Percentiles rank a stretch among this genome's conserved stretches.
phyloP scores from a whole-genome alignment of 106 monocot genomes.

The Dendrobium nobile region DNA sequence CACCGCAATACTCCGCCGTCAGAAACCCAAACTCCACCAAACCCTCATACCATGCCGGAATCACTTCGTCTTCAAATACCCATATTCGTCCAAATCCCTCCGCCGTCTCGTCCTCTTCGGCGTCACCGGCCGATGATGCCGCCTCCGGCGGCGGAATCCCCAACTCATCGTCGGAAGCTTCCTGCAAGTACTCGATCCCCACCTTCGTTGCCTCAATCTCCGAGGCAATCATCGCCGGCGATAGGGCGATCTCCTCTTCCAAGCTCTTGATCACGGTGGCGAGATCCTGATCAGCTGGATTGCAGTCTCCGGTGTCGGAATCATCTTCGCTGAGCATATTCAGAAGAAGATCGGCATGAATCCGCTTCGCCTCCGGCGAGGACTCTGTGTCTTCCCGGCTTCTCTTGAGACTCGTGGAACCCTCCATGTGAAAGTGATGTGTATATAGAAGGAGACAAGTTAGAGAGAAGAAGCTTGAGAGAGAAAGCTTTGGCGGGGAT shows the following conservation, averaged over 20 bases:
- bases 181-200: slow-evolving; percentile 35
- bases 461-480: neutral
- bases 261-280: slow-evolving; percentile 37
- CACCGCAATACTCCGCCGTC: neutral
- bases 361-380: slow-evolving; percentile 12
- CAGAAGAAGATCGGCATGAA: slow-evolving; percentile 12
- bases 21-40: neutral
- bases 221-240: neutral
- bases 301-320: neutral
- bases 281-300: slow-evolving; percentile 15
- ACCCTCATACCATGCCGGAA: neutral
- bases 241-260: slow-evolving; percentile 32
- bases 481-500: neutral
- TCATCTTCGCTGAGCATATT: slow-evolving; percentile 27
- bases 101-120: neutral
- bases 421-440: neutral
- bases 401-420: neutral
- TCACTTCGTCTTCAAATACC: slow-evolving; percentile 12
- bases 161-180: slow-evolving; percentile 50
- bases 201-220: neutral
- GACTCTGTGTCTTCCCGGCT: neutral
- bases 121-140: neutral
- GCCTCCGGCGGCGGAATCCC: slow-evolving; percentile 37
- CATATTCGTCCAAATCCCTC: slow-evolving; percentile 25
- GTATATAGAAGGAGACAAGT: neutral